phyloP scores from a whole-genome alignment of 805 yeast genomes.

The Jamesozyma spencerorum region DNA sequence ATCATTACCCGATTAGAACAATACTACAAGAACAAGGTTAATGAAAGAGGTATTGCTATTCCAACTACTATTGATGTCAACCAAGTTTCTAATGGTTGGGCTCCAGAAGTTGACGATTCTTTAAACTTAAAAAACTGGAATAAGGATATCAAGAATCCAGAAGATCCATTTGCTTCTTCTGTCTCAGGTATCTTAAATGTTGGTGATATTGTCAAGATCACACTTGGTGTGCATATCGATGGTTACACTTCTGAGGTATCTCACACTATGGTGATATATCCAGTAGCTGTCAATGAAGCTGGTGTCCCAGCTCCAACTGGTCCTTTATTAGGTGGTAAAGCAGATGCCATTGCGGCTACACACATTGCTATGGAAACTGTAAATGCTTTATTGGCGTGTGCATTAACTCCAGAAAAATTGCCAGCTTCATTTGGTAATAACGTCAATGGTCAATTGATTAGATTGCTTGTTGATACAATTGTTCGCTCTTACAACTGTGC shows the following conservation, averaged over 20 bases:
- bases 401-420: conserved; percentile 66
- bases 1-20: conserved; percentile 48
- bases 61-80: conserved; percentile 88
- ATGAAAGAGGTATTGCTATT: conserved; percentile 85
- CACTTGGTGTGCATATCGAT: conserved; percentile 86
- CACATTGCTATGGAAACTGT: conserved; percentile 85
- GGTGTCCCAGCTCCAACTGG: conserved; percentile 45
- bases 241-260: conserved; percentile 85
- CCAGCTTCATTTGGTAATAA: conserved; percentile 41
- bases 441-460: conserved; percentile 62
- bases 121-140: conserved; percentile 30
- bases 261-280: conserved; percentile 80
- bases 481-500: conserved; percentile 77
- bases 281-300: conserved; percentile 39
- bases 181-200: conserved; percentile 32
- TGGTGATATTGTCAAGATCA: conserved; percentile 81
- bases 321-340: conserved; percentile 74
- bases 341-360: conserved; percentile 85
- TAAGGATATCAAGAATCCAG: conserved; percentile 10
- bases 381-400: conserved; percentile 62
- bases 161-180: conserved; percentile 16
- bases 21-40: conserved; percentile 52
- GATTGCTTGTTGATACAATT: conserved; percentile 72
- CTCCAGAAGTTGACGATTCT: conserved; percentile 73
- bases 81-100: conserved; percentile 65